phyloP scores from a whole-genome alignment of 345 rosid genomes.

The Corymbia maculata region DNA sequence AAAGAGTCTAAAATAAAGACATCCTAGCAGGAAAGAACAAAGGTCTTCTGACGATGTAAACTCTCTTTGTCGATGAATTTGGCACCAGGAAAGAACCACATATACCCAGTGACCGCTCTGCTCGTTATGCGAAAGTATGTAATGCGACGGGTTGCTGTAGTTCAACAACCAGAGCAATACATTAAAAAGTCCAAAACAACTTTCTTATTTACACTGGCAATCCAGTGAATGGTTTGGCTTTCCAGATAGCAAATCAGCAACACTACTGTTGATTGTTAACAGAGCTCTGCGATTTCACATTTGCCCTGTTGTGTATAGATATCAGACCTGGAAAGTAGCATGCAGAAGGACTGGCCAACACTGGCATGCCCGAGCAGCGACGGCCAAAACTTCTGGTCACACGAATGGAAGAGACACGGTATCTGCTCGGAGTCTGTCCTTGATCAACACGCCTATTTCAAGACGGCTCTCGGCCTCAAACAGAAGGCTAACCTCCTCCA shows the following conservation, averaged over 20 bases:
- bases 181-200: neutral
- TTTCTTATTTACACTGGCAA: neutral
- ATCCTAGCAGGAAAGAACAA: neutral
- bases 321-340: conserved; percentile 39
- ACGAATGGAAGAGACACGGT: conserved; percentile 95
- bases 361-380: conserved; percentile 67
- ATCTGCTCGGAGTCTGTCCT: conserved; percentile 80
- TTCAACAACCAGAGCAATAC: neutral
- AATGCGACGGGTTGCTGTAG: neutral
- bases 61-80: neutral
- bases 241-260: neutral
- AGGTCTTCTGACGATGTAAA: neutral
- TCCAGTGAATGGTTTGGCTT: neutral
- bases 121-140: neutral
- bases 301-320: neutral
- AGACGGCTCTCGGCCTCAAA: conserved; percentile 48
- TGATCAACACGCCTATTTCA: conserved; percentile 60
- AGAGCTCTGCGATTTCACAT: neutral
- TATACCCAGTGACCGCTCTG: neutral
- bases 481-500: conserved; percentile 41
- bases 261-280: neutral
- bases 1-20: neutral
- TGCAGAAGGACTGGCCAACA: conserved; percentile 74
- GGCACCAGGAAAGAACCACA: neutral
- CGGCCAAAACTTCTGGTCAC: conserved; percentile 67